Evolutionary conservation across 768 basidiomycete genomes (phyloP).

Genomic region (Trichaptum fuscoviolaceum): DNA sequence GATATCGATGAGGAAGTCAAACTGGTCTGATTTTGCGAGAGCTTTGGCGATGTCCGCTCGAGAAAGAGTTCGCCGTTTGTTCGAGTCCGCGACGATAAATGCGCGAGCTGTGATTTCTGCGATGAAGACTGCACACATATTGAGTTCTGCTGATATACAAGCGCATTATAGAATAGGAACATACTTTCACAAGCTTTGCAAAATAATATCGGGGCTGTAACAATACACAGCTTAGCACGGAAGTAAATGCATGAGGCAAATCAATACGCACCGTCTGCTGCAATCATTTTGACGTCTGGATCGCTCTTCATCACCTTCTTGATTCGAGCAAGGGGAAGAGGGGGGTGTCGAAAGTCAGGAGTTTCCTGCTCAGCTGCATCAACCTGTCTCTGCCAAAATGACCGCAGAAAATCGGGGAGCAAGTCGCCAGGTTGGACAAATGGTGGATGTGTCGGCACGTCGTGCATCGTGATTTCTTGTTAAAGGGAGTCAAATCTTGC

Average conservation of each 20-base stretch:
- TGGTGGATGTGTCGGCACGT: constrained; percentile 27
- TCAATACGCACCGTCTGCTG: constrained; percentile 72
- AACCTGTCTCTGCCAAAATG: constrained; percentile 89
- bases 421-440: constrained; percentile 81
- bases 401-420: constrained; percentile 78
- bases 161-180: constrained; percentile 36
- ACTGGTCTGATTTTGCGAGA: constrained; percentile 88
- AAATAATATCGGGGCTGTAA: constrained; percentile 83
- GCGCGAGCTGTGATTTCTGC: constrained; percentile 94
- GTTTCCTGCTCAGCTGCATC: constrained; percentile 84
- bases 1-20: constrained; percentile 96
- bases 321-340: constrained; percentile 89
- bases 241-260: constrained; percentile 8
- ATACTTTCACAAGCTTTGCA: constrained; percentile 98
- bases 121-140: constrained; percentile 93
- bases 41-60: constrained; percentile 93
- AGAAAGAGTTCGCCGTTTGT: constrained; percentile 93
- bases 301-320: constrained; percentile 99
- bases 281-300: constrained; percentile 99
- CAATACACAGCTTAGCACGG: constrained; percentile 2
- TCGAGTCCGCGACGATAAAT: constrained; percentile 91
- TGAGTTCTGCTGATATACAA: no score
- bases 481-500: no score
- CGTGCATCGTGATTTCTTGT: constrained; percentile 11
- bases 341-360: constrained; percentile 82